A percentile compares a stretch with the other conserved stretches of the same genome.
phyloP scores from a whole-genome alignment of 768 basidiomycete genomes.

The Paxillus rubicundulus region DNA sequence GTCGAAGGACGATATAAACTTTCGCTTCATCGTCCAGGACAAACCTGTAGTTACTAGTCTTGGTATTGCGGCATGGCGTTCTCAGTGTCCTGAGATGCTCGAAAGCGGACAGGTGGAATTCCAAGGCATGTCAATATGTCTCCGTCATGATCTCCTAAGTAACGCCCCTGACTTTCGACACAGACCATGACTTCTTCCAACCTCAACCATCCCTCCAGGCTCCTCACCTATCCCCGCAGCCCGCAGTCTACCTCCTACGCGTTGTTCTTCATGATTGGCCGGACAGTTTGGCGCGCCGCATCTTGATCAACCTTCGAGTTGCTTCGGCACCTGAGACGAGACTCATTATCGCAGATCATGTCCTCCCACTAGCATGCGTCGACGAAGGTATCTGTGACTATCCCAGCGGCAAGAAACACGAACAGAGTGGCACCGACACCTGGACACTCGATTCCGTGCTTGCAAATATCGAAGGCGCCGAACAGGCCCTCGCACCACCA shows the following conservation, averaged over 20 bases:
- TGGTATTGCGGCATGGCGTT: slow-evolving; percentile 57
- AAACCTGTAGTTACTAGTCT: slow-evolving; percentile 51
- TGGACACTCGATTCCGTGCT: slow-evolving; percentile 32
- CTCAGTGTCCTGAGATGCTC: slow-evolving; percentile 55
- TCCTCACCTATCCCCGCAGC: slow-evolving; percentile 30
- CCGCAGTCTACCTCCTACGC: slow-evolving; percentile 68
- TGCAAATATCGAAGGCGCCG: slow-evolving; percentile 49
- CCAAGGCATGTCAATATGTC: slow-evolving; percentile 36
- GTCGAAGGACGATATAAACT: slow-evolving; percentile 29
- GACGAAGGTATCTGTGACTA: slow-evolving; percentile 35
- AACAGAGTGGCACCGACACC: slow-evolving; percentile 9
- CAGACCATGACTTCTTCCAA: slow-evolving; percentile 75
- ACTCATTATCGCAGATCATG: slow-evolving; percentile 68
- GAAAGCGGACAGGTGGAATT: slow-evolving; percentile 52
- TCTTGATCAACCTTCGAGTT: slow-evolving; percentile 44
- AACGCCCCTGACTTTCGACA: neutral
- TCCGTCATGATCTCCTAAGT: neutral
- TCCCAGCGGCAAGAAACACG: slow-evolving; percentile 4
- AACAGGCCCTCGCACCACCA: slow-evolving; percentile 50
- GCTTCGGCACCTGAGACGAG: slow-evolving; percentile 43
- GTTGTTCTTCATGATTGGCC: slow-evolving; percentile 81
- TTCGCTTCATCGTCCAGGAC: slow-evolving; percentile 59
- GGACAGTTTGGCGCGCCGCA: slow-evolving; percentile 48
- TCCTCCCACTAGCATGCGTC: slow-evolving; percentile 68
- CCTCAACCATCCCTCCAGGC: slow-evolving; percentile 46